phyloP scores from a whole-genome alignment of 1,284 basidiomycete genomes.

The Boletus hoseneyae region DNA sequence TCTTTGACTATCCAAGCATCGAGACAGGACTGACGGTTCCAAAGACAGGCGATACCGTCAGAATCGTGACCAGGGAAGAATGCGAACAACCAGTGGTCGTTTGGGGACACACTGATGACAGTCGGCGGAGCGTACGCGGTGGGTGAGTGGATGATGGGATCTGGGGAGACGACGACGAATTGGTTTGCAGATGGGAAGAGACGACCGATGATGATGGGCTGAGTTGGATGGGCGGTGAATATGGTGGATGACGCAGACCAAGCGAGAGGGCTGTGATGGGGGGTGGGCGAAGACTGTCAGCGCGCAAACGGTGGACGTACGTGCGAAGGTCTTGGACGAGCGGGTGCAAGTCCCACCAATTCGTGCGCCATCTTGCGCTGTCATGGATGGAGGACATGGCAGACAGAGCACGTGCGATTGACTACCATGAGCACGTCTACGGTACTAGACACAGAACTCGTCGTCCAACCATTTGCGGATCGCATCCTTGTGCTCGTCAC shows the following conservation, averaged over 20 bases:
- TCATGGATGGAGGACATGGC: conserved; percentile 17
- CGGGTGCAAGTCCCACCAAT: conserved; percentile 72
- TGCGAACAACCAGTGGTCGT: conserved; percentile 65
- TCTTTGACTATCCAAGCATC: conserved; percentile 64
- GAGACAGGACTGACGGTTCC: conserved; percentile 53
- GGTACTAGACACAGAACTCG: conserved; percentile 55
- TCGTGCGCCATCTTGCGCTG: conserved; percentile 49
- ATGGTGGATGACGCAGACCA: conserved; percentile 69
- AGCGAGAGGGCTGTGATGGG: conserved; percentile 52
- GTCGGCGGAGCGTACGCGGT: conserved; percentile 57
- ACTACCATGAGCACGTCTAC: conserved; percentile 21
- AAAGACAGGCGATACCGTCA: conserved; percentile 62
- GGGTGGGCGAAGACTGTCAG: neutral
- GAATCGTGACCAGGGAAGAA: conserved; percentile 60
- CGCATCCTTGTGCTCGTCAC: conserved; percentile 79
- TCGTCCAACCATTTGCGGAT: conserved; percentile 79
- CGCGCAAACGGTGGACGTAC: conserved; percentile 32
- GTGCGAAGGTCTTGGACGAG: conserved; percentile 53
- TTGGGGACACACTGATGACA: conserved; percentile 55
- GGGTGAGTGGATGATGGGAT: conserved; percentile 43
- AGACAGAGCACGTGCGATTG: neutral
- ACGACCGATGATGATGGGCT: conserved; percentile 57
- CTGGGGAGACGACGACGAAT: conserved; percentile 55
- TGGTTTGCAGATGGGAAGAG: conserved; percentile 67
- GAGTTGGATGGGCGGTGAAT: conserved; percentile 60